phyloP scores from a whole-genome alignment of 169 alveolate species.

The Cyclospora cayetanensis region DNA sequence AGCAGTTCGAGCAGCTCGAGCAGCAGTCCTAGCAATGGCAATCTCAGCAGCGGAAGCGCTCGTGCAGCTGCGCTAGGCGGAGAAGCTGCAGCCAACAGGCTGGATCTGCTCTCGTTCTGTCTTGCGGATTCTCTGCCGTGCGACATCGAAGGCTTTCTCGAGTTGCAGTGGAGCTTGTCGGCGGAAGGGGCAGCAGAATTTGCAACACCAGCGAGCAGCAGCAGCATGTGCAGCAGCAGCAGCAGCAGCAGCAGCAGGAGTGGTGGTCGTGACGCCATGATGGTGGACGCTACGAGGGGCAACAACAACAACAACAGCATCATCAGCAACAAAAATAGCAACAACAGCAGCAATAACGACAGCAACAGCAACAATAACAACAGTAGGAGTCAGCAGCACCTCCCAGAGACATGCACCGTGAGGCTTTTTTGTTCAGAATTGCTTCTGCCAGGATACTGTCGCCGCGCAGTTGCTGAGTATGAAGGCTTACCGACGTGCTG shows the following conservation, averaged over 20 bases:
- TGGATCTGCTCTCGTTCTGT: conserved; percentile 47
- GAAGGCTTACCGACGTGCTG: conserved; percentile 15
- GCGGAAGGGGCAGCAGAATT: conserved; percentile 37
- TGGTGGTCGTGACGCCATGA: conserved; percentile 24
- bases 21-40: conserved; percentile 8
- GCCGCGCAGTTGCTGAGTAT: conserved; percentile 25
- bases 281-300: neutral
- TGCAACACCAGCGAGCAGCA: conserved; percentile 7
- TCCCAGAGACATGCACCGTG: neutral
- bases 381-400: neutral
- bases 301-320: neutral
- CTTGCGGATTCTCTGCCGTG: conserved; percentile 27
- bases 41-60: conserved; percentile 22
- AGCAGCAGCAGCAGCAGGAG: neutral
- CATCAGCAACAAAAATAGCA: neutral
- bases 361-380: neutral
- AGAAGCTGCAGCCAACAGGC: conserved; percentile 25
- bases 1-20: neutral
- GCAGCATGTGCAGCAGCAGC: neutral
- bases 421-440: conserved; percentile 48
- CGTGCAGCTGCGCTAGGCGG: conserved; percentile 5
- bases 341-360: neutral
- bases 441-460: conserved; percentile 46
- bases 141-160: conserved; percentile 60
- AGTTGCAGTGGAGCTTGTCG: conserved; percentile 55